Conservation (phyloP, 2,329 filamentous ascomycete species). For the Aspergillus quadrilineatus region DNA sequence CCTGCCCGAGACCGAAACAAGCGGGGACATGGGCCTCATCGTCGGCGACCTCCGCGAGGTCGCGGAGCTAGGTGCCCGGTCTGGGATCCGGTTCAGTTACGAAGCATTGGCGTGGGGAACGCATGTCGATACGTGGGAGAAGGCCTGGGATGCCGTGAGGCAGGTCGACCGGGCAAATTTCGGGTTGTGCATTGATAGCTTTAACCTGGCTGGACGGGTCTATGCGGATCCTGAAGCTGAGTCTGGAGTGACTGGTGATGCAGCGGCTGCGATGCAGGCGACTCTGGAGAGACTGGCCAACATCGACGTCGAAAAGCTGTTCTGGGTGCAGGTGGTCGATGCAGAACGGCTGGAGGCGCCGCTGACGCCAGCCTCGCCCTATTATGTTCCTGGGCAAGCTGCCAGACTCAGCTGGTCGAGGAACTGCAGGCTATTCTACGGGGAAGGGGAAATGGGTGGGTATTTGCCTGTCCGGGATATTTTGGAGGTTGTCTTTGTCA, state of each 20-base stretch:
- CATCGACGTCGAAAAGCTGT: conserved; percentile 65
- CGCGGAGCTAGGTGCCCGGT: conserved; percentile 64
- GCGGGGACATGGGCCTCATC: conserved; percentile 57
- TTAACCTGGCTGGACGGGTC: conserved; percentile 70
- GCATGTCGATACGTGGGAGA: conserved; percentile 68
- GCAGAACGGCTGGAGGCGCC: conserved; percentile 63
- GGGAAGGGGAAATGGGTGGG: conserved; percentile 60
- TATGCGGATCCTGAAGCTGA: conserved; percentile 65
- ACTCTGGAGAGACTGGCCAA: conserved; percentile 50
- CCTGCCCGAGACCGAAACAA: conserved; percentile 44
- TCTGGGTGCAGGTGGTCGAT: conserved; percentile 75
- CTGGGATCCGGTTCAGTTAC: conserved; percentile 66
- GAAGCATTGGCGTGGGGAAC: conserved; percentile 74
- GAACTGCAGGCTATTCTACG: conserved; percentile 69
- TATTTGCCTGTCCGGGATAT: conserved; percentile 60
- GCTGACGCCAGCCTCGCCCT: conserved; percentile 58
- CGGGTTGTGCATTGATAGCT: conserved; percentile 74
- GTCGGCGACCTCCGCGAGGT: conserved; percentile 62
- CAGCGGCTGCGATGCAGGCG: conserved; percentile 54
- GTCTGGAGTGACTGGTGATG: conserved; percentile 54
- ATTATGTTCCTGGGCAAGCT: conserved; percentile 58
- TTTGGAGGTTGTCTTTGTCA: too few relatives aligned
- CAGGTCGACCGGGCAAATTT: conserved; percentile 69
- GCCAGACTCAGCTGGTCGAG: conserved; percentile 75
- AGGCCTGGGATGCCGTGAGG: conserved; percentile 66